These are phyloP conservation scores for Trichoderma koningiopsis DNA, from an alignment of 2,329 filamentous ascomycete genomes.

Conservation along the genomic window DNA sequence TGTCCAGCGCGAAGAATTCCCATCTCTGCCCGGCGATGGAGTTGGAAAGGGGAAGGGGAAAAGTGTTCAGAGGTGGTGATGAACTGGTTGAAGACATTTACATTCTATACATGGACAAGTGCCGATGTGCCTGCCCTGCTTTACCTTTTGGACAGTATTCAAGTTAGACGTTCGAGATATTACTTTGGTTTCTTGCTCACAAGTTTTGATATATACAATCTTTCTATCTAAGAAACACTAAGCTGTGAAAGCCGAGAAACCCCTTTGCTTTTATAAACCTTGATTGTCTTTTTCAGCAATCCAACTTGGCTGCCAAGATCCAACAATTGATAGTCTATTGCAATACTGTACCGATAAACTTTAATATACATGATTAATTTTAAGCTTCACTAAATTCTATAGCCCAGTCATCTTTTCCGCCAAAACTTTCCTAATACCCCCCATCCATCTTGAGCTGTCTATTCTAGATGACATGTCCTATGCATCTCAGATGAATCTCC, in stretches of 20 bases:
- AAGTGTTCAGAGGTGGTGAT: slow-evolving; percentile 36
- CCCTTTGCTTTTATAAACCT: not conserved
- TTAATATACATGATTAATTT: not conserved
- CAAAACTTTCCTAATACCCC: no score
- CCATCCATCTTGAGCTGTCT: no score
- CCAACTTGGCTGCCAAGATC: not conserved
- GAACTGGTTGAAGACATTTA: not conserved
- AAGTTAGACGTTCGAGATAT: not conserved
- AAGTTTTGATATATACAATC: not conserved
- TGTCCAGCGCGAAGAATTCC: slow-evolving; percentile 43
- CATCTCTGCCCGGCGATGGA: slow-evolving; percentile 43
- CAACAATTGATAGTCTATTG: not conserved
- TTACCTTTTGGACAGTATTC: not conserved
- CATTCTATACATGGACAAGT: not conserved
- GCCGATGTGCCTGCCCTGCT: not conserved
- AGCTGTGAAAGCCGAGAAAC: not conserved
- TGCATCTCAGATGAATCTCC: slow-evolving; percentile 32
- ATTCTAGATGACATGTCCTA: not conserved
- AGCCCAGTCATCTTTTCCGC: not conserved
- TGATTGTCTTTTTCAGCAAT: not conserved
- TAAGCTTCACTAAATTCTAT: not conserved
- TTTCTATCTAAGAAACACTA: no score
- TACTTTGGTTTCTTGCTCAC: not conserved
- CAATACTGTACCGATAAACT: not conserved
- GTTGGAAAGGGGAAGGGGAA: slow-evolving; percentile 55